Percentiles rank a stretch among this genome's conserved stretches.
Conservation (phyloP, 768 basidiomycete species). For the Chalciporus sphaerocephalus region DNA sequence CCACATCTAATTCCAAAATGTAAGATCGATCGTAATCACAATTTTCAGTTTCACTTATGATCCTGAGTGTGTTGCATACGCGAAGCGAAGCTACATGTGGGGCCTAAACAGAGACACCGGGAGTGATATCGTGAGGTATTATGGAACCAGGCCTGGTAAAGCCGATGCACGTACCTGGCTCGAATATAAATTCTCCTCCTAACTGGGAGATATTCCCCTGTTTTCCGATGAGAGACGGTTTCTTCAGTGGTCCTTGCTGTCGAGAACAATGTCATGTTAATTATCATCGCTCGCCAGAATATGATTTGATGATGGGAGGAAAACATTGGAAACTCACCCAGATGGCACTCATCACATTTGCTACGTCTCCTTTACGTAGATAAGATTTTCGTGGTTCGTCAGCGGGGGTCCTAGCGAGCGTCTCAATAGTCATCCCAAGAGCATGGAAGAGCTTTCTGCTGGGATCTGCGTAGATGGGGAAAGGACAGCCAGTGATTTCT, state of each 20-base stretch:
- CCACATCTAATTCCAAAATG: constrained; percentile 36
- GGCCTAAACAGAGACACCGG: constrained; percentile 27
- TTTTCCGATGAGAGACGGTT: constrained; percentile 49
- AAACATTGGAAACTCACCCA: constrained; percentile 35
- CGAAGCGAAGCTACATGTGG: constrained; percentile 46
- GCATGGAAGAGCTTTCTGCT: constrained; percentile 51
- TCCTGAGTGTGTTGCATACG: constrained; percentile 63
- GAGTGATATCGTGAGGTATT: not conserved
- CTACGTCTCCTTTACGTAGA: constrained; percentile 30
- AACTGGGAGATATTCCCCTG: constrained; percentile 60
- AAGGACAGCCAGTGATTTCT: constrained; percentile 46
- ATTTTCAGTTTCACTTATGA: constrained; percentile 33
- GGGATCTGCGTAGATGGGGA: constrained; percentile 63
- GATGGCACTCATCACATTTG: constrained; percentile 37
- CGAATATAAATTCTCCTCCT: constrained; percentile 61
- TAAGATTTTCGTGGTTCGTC: constrained; percentile 46
- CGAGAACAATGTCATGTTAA: not conserved
- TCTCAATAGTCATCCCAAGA: constrained; percentile 58
- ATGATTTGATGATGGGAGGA: not conserved
- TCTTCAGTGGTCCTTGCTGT: constrained; percentile 39
- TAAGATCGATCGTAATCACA: not conserved
- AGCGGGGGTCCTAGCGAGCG: constrained; percentile 40
- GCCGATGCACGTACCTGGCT: constrained; percentile 41
- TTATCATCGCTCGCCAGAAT: too few relatives aligned
- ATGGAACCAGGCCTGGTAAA: not conserved